Conservation (phyloP, 352 stramenopile species). For the Phytophthora citrophthora region DNA sequence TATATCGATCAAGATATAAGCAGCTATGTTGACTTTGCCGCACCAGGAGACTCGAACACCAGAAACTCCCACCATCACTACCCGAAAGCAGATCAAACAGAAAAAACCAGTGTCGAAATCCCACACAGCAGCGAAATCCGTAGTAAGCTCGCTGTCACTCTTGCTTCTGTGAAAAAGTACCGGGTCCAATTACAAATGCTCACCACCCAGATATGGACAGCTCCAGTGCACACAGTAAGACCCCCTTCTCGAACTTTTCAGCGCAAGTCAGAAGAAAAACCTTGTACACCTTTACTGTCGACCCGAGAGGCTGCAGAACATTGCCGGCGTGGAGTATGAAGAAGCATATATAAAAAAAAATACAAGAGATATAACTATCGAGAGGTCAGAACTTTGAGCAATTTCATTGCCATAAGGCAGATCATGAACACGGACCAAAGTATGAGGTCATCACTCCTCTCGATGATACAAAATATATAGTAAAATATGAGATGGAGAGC, state of each 20-base stretch:
- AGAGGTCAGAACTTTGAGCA: conserved; percentile 87
- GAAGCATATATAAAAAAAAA: conserved; percentile 41
- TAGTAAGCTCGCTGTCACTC: conserved; percentile 88
- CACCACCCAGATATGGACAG: conserved; percentile 27
- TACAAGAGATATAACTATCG: conserved; percentile 19
- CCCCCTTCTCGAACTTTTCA: conserved; percentile 80
- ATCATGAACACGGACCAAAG: conserved; percentile 94
- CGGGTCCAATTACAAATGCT: conserved; percentile 86
- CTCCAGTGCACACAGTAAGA: conserved; percentile 13
- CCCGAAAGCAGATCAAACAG: conserved; percentile 25
- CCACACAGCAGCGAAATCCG: conserved; percentile 67
- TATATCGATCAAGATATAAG: conserved; percentile 54
- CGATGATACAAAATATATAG: conserved; percentile 14
- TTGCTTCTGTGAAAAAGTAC: conserved; percentile 92
- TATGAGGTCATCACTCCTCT: conserved; percentile 86
- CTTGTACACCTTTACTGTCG: conserved; percentile 33
- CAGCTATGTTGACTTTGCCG: conserved; percentile 86
- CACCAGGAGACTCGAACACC: conserved; percentile 24
- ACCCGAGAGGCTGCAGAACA: conserved; percentile 59
- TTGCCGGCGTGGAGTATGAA: conserved; percentile 91
- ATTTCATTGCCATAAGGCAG: conserved; percentile 92
- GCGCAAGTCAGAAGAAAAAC: conserved; percentile 46
- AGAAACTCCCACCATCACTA: conserved; percentile 2
- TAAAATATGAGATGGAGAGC: conserved; percentile 45
- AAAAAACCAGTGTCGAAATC: conserved; percentile 3